Base-by-base conservation (phyloP, 78 protist genomes). In the Dictyostelium capitatum region DNA sequence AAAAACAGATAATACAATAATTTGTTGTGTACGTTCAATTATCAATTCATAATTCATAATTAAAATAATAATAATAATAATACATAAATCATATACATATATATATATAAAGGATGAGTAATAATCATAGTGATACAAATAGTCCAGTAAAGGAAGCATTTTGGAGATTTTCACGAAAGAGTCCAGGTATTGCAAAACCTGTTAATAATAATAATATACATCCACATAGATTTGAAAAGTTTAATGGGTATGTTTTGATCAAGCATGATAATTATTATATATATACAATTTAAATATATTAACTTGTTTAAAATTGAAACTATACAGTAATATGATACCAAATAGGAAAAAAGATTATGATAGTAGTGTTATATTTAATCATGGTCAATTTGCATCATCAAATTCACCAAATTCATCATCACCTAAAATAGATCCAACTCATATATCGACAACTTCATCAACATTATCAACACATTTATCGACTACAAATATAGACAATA, bases 181-280 rank as follows among this genome's bases (percentile, higher is more conserved):
- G 57, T 46, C 92, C 92, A 25, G 92, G 92, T 46, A 50, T 64
- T 46, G 92, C 92, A 10, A 85, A 85, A n/a, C 92, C 92, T 46
- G 70, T 85, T 12, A 85, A 85, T 53, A 37, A 37, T 37, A 37
- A 37, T 37, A 85, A 85, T 64, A 54, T 46, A 23, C 92, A 74
- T 28, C 92, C 92, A 41, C 82, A 78, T 50, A 85, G 79, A 50
- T 85, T 85, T 85, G 92, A 85, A 77, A 85, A 85, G 77, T 85
- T 85, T 77, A 85, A 85, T 85, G 92, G 92, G 82, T 83, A 83
- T n/a, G 25, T 41, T 37, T 56, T 7, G 3, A 12, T 46, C n/a
- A n/a, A 20, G 15, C 30, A 43, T 72, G 6, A 5, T 67, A 20
- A 14, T 30, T 19, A 6, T 43, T 25, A 12, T 53, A 23, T 53